phyloP scores from a whole-genome alignment of 148 eudicot genomes.

The Vaccinium corymbosum region DNA sequence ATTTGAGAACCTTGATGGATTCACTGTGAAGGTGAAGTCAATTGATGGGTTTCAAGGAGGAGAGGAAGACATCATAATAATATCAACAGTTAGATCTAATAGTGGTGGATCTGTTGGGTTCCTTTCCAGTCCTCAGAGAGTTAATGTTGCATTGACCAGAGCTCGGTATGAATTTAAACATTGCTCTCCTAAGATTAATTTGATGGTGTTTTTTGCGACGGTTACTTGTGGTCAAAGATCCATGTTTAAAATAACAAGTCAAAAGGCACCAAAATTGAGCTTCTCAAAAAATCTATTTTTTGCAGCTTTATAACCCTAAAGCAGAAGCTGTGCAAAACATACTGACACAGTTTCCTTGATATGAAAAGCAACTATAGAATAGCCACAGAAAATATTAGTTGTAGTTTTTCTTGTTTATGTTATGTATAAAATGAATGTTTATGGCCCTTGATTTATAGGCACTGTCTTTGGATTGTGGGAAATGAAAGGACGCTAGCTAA shows the following conservation, averaged over 20 bases:
- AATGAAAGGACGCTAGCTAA: constrained; percentile 42
- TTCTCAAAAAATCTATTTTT: neutral
- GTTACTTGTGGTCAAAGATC: neutral
- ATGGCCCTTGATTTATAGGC: constrained; percentile 26
- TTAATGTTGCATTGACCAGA: constrained; percentile 77
- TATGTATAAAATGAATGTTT: neutral
- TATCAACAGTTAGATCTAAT: constrained; percentile 78
- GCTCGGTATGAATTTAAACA: constrained; percentile 46
- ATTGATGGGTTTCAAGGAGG: constrained; percentile 90
- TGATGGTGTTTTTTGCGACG: neutral
- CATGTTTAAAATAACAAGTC: neutral
- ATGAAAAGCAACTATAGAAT: neutral
- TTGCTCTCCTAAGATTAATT: neutral
- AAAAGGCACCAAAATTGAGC: neutral
- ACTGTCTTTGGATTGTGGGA: constrained; percentile 74
- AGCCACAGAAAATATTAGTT: neutral
- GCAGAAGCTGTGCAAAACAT: neutral
- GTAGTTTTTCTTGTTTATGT: neutral
- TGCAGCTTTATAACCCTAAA: neutral
- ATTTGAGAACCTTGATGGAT: constrained; percentile 41
- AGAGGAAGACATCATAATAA: constrained; percentile 61
- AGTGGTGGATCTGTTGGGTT: constrained; percentile 55
- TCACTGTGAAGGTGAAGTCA: constrained; percentile 57
- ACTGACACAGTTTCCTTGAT: neutral
- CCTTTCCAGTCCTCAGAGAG: constrained; percentile 49